Percentiles rank a stretch among this genome's conserved stretches.
These are phyloP conservation scores for Nannizziopsis barbatae DNA, from an alignment of 2,329 filamentous ascomycete species.

Conservation along the genomic window DNA sequence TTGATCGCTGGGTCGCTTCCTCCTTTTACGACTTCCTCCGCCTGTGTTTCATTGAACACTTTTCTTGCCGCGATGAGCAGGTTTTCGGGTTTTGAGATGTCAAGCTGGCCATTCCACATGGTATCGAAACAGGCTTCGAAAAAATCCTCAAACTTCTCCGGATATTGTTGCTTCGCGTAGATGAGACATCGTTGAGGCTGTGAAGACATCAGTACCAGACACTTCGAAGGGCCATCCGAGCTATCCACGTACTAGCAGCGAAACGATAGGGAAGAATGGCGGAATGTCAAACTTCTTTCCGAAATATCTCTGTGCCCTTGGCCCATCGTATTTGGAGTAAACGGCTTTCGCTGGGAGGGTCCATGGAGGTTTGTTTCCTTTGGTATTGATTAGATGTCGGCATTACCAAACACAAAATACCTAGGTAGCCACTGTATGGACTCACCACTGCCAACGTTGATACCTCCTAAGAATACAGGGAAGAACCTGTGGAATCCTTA, in stretches of 20 bases:
- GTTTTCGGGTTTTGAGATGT: conserved; percentile 50
- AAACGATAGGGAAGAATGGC: conserved; percentile 45
- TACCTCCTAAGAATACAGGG: conserved; percentile 60
- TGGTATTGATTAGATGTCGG: not conserved
- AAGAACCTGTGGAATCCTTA: conserved; percentile 47
- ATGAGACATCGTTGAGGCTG: conserved; percentile 55
- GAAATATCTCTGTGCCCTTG: conserved; percentile 44
- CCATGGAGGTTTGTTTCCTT: conserved; percentile 68
- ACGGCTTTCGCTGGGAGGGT: conserved; percentile 54
- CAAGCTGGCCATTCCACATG: conserved; percentile 43
- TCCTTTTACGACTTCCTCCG: conserved; percentile 45
- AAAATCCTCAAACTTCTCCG: conserved; percentile 42
- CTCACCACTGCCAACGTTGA: conserved; percentile 50
- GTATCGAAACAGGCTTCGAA: conserved; percentile 30
- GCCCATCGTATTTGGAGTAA: conserved; percentile 44
- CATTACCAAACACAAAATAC: not conserved
- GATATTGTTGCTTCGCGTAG: conserved; percentile 51
- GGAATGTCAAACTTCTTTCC: conserved; percentile 35
- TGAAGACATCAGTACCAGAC: conserved; percentile 34
- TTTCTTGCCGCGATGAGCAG: conserved; percentile 33
- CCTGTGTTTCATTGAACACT: conserved; percentile 31
- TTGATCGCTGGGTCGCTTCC: conserved; percentile 43
- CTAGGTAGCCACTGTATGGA: not conserved
- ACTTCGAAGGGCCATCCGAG: conserved; percentile 26
- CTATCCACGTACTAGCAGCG: conserved; percentile 40